phyloP scores from a whole-genome alignment of 352 stramenopile genomes.

The Pythium chondricola region DNA sequence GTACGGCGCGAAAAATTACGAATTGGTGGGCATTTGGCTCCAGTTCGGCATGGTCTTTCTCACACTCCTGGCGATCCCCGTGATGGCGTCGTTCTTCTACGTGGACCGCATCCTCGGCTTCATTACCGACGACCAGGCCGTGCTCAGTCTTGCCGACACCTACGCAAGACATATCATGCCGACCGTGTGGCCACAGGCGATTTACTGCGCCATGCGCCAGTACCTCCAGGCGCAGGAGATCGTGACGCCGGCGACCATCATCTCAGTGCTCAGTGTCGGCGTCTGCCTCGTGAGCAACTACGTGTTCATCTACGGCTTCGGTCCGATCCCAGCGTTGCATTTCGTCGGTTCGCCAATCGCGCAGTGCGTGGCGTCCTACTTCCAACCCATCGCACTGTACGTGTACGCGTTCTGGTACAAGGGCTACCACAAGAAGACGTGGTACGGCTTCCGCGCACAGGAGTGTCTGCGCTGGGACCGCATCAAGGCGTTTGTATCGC shows the following conservation, averaged over 20 bases:
- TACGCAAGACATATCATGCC: conserved; percentile 56
- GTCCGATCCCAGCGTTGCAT: conserved; percentile 41
- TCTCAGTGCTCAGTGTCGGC: conserved; percentile 57
- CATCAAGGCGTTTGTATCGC: conserved; percentile 51
- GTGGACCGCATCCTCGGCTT: conserved; percentile 60
- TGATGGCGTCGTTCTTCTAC: conserved; percentile 81
- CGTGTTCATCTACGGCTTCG: conserved; percentile 73
- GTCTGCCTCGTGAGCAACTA: conserved; percentile 72
- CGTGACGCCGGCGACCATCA: conserved; percentile 71
- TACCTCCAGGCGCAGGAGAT: conserved; percentile 81
- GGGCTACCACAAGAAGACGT: conserved; percentile 74
- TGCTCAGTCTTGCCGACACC: conserved; percentile 53
- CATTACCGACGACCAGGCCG: conserved; percentile 55
- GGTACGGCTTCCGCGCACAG: conserved; percentile 48
- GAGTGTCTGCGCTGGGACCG: conserved; percentile 59
- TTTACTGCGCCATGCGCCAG: conserved; percentile 70
- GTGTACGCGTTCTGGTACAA: conserved; percentile 79
- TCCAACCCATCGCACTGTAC: conserved; percentile 62
- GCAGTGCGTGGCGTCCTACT: conserved; percentile 58
- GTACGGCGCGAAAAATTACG: conserved; percentile 74
- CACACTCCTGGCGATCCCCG: conserved; percentile 55
- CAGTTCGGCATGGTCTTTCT: conserved; percentile 71
- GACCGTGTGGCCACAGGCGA: conserved; percentile 57
- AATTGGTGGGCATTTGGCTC: conserved; percentile 73
- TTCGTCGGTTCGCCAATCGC: conserved; percentile 76